Evolutionary conservation across 371 early-diverging fungal species (phyloP), one percentile per base, ranked within the genome.

Genomic region (Lichtheimia hyalospora): DNA sequence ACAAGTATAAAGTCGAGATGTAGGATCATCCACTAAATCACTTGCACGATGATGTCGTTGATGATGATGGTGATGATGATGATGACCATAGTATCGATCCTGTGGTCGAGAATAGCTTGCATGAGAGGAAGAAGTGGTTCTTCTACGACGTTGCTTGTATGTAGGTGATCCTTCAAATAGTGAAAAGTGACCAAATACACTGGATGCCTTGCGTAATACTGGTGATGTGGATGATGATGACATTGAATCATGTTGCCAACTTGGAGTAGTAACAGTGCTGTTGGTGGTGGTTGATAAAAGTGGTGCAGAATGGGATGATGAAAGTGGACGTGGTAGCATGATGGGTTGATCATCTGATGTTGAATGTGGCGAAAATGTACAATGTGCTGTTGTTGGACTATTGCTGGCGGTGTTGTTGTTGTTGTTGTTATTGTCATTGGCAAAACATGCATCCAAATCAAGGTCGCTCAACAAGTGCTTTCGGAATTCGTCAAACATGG

Each of bases 101-200:
- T 23, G 59, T 7, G 57, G 39, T 20, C 18, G 25, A 21, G 39
- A 16, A 53, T 53, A 39, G 39, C 18, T 18, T 39, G 53, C 53
- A 34, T 25, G 34, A 39, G 34, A 24, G 15, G 53, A 24, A 27
- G 34, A 53, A 28, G 53, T 53, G 18, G 53, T 39, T 21, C 84
- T 74, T 69, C 93, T 74, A 41, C 85, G 75, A n/a, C 90, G 79
- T 71, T 88, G 87, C 68, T 90, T 90, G 73, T 88, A 88, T 1
- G 84, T 84, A 28, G 88, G 87, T 1, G 86, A 84, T 5, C 88
- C 88, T 54, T 86, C 88, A 69, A 90, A 86, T 18, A 90, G 73
- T 14, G 87, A 82, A 59, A 86, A 86, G 50, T 82, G 74, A 43
- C 84, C 84, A 75, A 84, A 84, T 43, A 84, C 66, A 28, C 73